A percentile compares a stretch with the other conserved stretches of the same genome.
phyloP scores from a whole-genome alignment of 2,329 filamentous ascomycete species.

The Orbilia javanica region DNA sequence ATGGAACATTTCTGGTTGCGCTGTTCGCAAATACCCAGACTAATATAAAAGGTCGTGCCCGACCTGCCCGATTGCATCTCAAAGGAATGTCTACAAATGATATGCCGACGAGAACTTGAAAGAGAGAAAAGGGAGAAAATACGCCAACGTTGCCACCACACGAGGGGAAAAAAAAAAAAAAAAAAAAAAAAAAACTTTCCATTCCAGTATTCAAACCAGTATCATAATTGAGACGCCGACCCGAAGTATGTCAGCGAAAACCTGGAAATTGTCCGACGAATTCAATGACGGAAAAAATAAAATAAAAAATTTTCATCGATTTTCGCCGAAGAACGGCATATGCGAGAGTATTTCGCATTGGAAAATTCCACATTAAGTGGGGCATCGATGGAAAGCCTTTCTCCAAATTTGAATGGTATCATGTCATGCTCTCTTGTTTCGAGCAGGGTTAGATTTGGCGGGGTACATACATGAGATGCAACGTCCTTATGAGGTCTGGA shows the following conservation, averaged over 20 bases:
- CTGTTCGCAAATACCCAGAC: slow-evolving; percentile 44
- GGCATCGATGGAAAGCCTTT: slow-evolving; percentile 45
- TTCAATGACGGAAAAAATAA: background rate
- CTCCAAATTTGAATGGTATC: slow-evolving; percentile 41
- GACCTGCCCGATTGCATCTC: slow-evolving; percentile 55
- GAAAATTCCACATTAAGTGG: slow-evolving; percentile 55
- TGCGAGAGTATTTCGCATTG: slow-evolving; percentile 23
- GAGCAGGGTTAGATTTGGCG: slow-evolving; percentile 38
- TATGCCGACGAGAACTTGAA: slow-evolving; percentile 25
- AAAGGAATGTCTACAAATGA: slow-evolving; percentile 38
- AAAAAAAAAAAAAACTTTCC: background rate
- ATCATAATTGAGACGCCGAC: background rate
- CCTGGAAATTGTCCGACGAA: slow-evolving; percentile 21
- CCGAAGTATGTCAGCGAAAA: slow-evolving; percentile 15
- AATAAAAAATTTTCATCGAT: slow-evolving; percentile 49
- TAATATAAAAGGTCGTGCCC: slow-evolving; percentile 34
- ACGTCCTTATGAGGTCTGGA: slow-evolving; percentile 19
- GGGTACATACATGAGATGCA: slow-evolving; percentile 34
- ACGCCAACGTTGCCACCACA: too few species aligned
- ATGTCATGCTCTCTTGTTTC: slow-evolving; percentile 52
- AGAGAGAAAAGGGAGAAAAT: background rate
- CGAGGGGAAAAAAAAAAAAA: background rate
- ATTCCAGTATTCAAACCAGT: background rate
- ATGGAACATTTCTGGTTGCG: slow-evolving; percentile 40
- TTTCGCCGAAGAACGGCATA: slow-evolving; percentile 48